These are phyloP conservation scores for Cutaneotrichosporon sp. DNA, from an alignment of 1,284 basidiomycete species.

Conservation along the genomic window DNA sequence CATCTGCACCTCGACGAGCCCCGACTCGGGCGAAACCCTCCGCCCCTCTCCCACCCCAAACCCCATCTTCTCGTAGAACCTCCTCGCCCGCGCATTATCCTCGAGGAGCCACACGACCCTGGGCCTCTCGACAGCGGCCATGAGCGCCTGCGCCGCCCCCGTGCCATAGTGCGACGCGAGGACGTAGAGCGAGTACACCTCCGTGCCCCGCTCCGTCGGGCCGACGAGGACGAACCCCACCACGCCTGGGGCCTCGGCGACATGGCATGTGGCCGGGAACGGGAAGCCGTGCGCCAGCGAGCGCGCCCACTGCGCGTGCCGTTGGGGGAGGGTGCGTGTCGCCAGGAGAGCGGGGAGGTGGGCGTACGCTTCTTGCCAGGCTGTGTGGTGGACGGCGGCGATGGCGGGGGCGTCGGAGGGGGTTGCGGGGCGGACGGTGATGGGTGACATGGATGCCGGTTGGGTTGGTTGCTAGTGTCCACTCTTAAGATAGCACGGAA, in stretches of 20 bases:
- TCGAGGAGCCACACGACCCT: slow-evolving; percentile 1
- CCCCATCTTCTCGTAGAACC: slow-evolving; percentile 5
- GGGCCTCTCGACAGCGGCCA: neutral
- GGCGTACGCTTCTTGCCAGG: slow-evolving; percentile 2
- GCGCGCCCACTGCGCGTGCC: neutral
- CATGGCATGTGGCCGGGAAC: neutral
- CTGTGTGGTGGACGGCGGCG: neutral
- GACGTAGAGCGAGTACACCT: slow-evolving; percentile 5
- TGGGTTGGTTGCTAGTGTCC: no score
- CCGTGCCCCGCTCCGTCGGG: neutral
- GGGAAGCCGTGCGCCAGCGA: neutral
- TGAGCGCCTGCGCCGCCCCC: neutral
- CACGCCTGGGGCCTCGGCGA: neutral
- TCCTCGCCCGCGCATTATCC: neutral
- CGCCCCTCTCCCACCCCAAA: neutral
- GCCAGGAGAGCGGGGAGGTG: neutral
- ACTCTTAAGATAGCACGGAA: no score
- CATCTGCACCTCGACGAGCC: no score
- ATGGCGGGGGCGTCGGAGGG: neutral
- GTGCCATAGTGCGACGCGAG: neutral
- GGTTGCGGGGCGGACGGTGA: neutral
- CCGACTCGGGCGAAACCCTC: neutral
- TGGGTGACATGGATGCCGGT: no score
- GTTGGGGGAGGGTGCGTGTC: neutral
- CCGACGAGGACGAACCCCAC: neutral